Evolutionary conservation across 2,329 filamentous ascomycete species (phyloP).

Genomic region (Arthrinium puccinioides): DNA sequence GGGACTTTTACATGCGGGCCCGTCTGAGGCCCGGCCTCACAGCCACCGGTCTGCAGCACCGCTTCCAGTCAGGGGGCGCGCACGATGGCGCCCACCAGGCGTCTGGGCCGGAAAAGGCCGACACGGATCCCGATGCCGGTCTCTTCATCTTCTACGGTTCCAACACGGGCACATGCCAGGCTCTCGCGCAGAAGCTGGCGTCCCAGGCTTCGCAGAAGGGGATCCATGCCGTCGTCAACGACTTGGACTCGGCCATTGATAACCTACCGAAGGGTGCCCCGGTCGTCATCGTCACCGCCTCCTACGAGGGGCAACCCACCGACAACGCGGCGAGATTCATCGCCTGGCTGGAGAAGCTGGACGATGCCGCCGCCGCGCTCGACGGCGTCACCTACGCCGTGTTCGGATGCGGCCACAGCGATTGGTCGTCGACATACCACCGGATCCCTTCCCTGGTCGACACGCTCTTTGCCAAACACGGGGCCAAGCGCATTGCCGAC

Average conservation of each 20-base stretch:
- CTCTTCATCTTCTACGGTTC: slow-evolving; percentile 49
- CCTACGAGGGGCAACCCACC: slow-evolving; percentile 50
- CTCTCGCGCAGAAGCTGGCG: slow-evolving; percentile 42
- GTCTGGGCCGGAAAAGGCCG: too few relatives aligned
- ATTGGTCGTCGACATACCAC: slow-evolving; percentile 59
- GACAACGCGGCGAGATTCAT: slow-evolving; percentile 51
- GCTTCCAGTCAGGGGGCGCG: slow-evolving; percentile 9
- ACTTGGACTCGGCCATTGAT: slow-evolving; percentile 42
- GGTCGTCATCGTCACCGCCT: slow-evolving; percentile 45
- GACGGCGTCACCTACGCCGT: slow-evolving; percentile 44
- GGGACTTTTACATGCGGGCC: slow-evolving; percentile 56
- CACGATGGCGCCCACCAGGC: slow-evolving; percentile 11
- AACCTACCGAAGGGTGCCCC: slow-evolving; percentile 40
- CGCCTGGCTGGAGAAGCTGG: slow-evolving; percentile 41
- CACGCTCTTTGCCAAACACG: slow-evolving; percentile 37
- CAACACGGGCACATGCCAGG: slow-evolving; percentile 52
- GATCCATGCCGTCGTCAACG: slow-evolving; percentile 32
- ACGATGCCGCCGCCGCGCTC: slow-evolving; percentile 25
- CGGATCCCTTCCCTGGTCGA: slow-evolving; percentile 59
- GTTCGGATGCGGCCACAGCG: slow-evolving; percentile 45
- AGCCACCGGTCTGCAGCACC: slow-evolving; percentile 16
- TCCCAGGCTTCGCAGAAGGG: slow-evolving; percentile 39
- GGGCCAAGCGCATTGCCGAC: slow-evolving; percentile 21
- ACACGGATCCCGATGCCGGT: slow-evolving; percentile 4
- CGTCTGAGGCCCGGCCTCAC: slow-evolving; percentile 38